Conservation (phyloP, 1,284 basidiomycete genomes). For the Porodaedalea pini region DNA sequence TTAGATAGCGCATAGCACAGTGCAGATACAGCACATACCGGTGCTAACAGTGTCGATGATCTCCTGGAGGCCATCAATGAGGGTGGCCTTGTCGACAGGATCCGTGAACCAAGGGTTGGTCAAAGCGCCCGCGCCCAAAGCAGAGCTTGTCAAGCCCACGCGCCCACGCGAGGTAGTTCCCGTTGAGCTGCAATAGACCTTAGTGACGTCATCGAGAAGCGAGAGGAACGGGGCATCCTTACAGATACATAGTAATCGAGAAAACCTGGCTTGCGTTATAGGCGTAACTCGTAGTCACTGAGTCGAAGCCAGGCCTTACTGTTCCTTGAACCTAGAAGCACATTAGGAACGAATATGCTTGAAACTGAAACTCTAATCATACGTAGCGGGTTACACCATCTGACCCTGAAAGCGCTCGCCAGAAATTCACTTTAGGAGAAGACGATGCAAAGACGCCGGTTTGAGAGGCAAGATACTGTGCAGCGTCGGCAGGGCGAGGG, state of each 20-base stretch:
- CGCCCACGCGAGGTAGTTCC: slow-evolving; percentile 61
- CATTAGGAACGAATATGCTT: not conserved
- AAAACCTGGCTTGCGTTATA: slow-evolving; percentile 57
- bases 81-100: slow-evolving; percentile 48
- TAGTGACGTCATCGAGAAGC: slow-evolving; percentile 5
- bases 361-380: slow-evolving; percentile 22
- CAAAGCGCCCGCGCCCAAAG: slow-evolving; percentile 45
- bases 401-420: slow-evolving; percentile 47
- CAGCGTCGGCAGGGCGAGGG: slow-evolving; percentile 51
- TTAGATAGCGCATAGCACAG: not conserved
- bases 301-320: slow-evolving; percentile 59
- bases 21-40: slow-evolving; percentile 31
- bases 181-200: slow-evolving; percentile 36
- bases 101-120: slow-evolving; percentile 58
- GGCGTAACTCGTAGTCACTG: slow-evolving; percentile 44
- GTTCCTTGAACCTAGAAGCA: slow-evolving; percentile 53
- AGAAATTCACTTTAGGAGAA: slow-evolving; percentile 64
- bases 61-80: slow-evolving; percentile 49
- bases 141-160: slow-evolving; percentile 51
- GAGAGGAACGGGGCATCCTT: slow-evolving; percentile 24
- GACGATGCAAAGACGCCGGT: slow-evolving; percentile 56
- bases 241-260: slow-evolving; percentile 58
- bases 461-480: slow-evolving; percentile 48
- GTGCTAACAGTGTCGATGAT: slow-evolving; percentile 38
- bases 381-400: slow-evolving; percentile 51